These are phyloP conservation scores for Stereum hirsutum DNA, from an alignment of 1,284 basidiomycete species.

Conservation along the genomic window DNA sequence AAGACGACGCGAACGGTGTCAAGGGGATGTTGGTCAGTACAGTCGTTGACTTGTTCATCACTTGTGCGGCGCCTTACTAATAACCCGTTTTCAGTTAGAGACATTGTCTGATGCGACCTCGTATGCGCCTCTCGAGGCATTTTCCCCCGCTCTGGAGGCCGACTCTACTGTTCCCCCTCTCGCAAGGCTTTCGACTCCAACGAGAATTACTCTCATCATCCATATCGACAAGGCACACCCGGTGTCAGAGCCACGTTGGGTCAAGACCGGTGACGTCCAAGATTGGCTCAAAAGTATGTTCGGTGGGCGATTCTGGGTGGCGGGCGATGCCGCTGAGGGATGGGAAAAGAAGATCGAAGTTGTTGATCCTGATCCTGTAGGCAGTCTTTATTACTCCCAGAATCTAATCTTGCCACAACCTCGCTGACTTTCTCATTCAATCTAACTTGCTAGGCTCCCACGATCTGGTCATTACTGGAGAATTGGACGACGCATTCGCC, in stretches of 20 bases:
- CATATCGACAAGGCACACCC: slow-evolving; percentile 83
- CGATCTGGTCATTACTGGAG: slow-evolving; percentile 82
- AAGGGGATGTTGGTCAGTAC: slow-evolving; percentile 67
- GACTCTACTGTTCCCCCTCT: slow-evolving; percentile 66
- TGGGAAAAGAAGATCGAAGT: slow-evolving; percentile 94
- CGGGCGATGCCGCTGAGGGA: slow-evolving; percentile 61
- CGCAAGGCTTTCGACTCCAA: slow-evolving; percentile 39
- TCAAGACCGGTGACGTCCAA: slow-evolving; percentile 86
- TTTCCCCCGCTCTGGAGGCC: slow-evolving; percentile 30
- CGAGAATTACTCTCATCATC: slow-evolving; percentile 45
- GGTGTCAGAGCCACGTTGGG: slow-evolving; percentile 92
- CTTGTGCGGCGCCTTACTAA: background rate
- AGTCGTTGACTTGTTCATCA: slow-evolving; percentile 6
- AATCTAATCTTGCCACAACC: slow-evolving; percentile 7
- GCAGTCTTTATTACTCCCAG: slow-evolving; percentile 20
- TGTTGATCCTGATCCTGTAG: slow-evolving; percentile 88
- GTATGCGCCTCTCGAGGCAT: slow-evolving; percentile 49
- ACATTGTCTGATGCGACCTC: slow-evolving; percentile 66
- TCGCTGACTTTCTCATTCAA: slow-evolving; percentile 7
- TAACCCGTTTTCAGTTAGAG: slow-evolving; percentile 47
- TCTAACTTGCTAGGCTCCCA: slow-evolving; percentile 59
- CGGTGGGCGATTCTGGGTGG: slow-evolving; percentile 73
- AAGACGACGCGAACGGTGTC: slow-evolving; percentile 44
- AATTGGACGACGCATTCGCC: slow-evolving; percentile 80
- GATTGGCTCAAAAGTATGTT: slow-evolving; percentile 90